Base-by-base conservation (phyloP, 495 filamentous ascomycete species). In the Astrothelium macrocarpum region DNA sequence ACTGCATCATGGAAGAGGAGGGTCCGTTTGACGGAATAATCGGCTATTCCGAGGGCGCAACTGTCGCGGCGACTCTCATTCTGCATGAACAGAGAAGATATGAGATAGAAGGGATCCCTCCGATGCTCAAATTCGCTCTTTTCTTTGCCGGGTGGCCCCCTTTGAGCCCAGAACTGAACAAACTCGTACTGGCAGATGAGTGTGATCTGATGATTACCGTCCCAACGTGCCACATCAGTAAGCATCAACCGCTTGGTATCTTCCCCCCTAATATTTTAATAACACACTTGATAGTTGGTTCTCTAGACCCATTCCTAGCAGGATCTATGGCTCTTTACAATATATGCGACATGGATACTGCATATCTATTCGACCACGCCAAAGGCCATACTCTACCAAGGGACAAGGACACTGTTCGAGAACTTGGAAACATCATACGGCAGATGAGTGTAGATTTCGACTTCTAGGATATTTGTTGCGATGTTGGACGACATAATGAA, bases 31-130 rank as follows among this genome's bases (percentile, higher is more conserved):
- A 59, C 18, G 31, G n/a, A 32, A 39, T 58, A 23, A 12, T 43
- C 25, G 70, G 53, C 46, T 75, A 84, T 62, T 86, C 84, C 0
- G 84, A 87, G 64, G 85, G 85, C 23, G 84, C 82, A 11, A 79
- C 78, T 0, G 76, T 86, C 7, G 85, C 83, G 0, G 79, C 79
- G 58, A 75, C 39, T 53, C 9, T 31, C 1, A 25, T 53, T 25
- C n/a, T 59, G 32, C 72, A 77, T 14, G 74, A 74, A 32, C 77
- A 75, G 60, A 76, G 76, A 36, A 60, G 62, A 64, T 62, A 62
- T 63, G 67, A 66, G 60, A 68, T 69, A 42, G 68, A 58, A 1
- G 82, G 81, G 0, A 67, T 75, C 2, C 69, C 66, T 1, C 73
- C 75, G 26, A 73, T 75, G n/a, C 74, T 85, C 66, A 84, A 83